Evolutionary conservation across 2,329 filamentous ascomycete genomes (phyloP).

Genomic region (Aschersonia sp.): DNA sequence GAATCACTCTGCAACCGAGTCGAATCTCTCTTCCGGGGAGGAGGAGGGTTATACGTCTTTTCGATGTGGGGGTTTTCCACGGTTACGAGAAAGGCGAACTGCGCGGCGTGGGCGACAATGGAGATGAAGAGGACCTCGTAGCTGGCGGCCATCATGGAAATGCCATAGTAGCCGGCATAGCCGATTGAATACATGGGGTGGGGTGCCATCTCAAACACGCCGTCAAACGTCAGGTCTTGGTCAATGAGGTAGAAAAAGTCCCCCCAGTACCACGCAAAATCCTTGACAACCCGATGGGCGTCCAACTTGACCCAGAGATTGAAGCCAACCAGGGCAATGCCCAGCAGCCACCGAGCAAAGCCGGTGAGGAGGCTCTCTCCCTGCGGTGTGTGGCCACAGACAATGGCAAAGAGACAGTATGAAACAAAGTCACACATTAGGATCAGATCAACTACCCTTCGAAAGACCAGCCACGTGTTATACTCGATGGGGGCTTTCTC

Average conservation of each 20-base stretch:
- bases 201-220: constrained; percentile 96
- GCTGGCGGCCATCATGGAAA: constrained; percentile 94
- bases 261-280: constrained; percentile 99
- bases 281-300: constrained; percentile 93
- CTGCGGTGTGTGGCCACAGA: constrained; percentile 62
- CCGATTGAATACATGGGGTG: constrained; percentile 99
- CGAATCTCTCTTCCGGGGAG: constrained; percentile 46
- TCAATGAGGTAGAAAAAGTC: constrained; percentile 99
- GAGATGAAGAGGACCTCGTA: constrained; percentile 97
- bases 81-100: constrained; percentile 80
- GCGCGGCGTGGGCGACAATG: constrained; percentile 82
- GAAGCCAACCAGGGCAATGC: constrained; percentile 71
- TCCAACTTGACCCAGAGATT: constrained; percentile 98
- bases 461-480: constrained; percentile 97
- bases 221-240: constrained; percentile 94
- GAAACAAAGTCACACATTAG: constrained; percentile 98
- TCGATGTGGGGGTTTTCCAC: constrained; percentile 98
- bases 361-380: constrained; percentile 59
- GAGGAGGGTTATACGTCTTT: constrained; percentile 87
- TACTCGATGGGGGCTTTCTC: constrained; percentile 91
- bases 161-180: constrained; percentile 95
- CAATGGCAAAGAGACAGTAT: constrained; percentile 89
- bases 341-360: constrained; percentile 60
- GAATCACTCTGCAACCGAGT: constrained; percentile 17
- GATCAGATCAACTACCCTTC: constrained; percentile 88